Percentiles rank a stretch among this genome's conserved stretches.
Evolutionary conservation across 805 yeast genomes (phyloP).

Genomic region (Lachancea cidri): DNA sequence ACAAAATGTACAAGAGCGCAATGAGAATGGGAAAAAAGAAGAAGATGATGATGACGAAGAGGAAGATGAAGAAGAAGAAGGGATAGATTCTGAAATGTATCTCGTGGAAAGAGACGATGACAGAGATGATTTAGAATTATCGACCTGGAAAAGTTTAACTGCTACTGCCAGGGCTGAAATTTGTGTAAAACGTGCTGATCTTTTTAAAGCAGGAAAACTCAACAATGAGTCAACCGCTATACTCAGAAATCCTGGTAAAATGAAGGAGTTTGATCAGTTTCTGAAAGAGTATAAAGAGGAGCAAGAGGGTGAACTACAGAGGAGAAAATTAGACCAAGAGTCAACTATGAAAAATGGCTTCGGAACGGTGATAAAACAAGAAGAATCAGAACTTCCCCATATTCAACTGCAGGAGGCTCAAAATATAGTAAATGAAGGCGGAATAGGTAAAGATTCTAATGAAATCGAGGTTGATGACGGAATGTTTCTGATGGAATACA

Average conservation of each 20-base stretch:
- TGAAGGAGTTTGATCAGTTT: slow-evolving; percentile 49
- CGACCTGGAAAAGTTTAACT: slow-evolving; percentile 79
- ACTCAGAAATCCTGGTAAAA: slow-evolving; percentile 56
- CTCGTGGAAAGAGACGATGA: slow-evolving; percentile 53
- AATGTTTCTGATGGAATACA: slow-evolving; percentile 75
- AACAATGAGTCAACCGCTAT: slow-evolving; percentile 68
- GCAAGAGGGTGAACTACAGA: slow-evolving; percentile 24
- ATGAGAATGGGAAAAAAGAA: slow-evolving; percentile 22
- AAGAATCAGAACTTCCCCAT: slow-evolving; percentile 23
- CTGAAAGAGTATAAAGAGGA: slow-evolving; percentile 29
- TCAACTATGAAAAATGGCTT: slow-evolving; percentile 39
- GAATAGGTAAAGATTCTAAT: slow-evolving; percentile 37
- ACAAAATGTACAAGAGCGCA: slow-evolving; percentile 34
- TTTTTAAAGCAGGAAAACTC: slow-evolving; percentile 56
- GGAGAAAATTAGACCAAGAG: slow-evolving; percentile 27
- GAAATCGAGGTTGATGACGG: slow-evolving; percentile 50
- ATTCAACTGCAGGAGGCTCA: slow-evolving; percentile 6
- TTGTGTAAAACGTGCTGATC: slow-evolving; percentile 58
- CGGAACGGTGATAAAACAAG: slow-evolving; percentile 29
- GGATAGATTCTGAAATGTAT: slow-evolving; percentile 38
- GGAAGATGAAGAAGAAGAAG: slow-evolving; percentile 44
- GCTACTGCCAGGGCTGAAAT: slow-evolving; percentile 74
- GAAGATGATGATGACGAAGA: slow-evolving; percentile 35
- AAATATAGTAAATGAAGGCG: slow-evolving; percentile 8
- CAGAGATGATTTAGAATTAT: slow-evolving; percentile 63